Evolutionary conservation across 371 early-diverging fungal species (phyloP).

Genomic region (Mucor sp.): DNA sequence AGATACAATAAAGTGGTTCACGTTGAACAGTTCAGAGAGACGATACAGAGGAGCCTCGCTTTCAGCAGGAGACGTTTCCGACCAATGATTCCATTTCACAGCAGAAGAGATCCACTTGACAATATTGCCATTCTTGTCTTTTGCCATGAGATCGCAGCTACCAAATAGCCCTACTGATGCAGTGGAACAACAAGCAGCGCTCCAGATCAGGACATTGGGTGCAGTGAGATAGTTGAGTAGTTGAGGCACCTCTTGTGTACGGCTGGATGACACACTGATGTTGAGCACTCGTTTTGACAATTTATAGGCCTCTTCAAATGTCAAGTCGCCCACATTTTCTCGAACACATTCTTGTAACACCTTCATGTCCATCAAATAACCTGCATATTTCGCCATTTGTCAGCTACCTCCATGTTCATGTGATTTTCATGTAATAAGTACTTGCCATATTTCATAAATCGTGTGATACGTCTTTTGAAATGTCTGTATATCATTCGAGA

Average conservation of each 20-base stretch:
- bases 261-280: conserved; percentile 69
- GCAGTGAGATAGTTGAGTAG: conserved; percentile 74
- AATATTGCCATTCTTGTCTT: conserved; percentile 66
- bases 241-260: conserved; percentile 72
- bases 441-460: conserved; percentile 67
- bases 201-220: conserved; percentile 78
- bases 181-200: conserved; percentile 72
- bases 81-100: conserved; percentile 58
- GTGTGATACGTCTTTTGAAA: conserved; percentile 59
- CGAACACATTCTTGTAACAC: conserved; percentile 70
- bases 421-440: not conserved
- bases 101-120: conserved; percentile 66
- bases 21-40: conserved; percentile 74
- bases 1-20: conserved; percentile 78
- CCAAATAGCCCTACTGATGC: conserved; percentile 66
- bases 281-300: conserved; percentile 69
- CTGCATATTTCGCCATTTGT: conserved; percentile 23
- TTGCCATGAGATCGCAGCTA: conserved; percentile 64
- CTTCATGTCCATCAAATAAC: conserved; percentile 71
- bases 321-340: conserved; percentile 70
- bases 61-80: conserved; percentile 50
- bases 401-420: not conserved
- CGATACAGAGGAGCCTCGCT: conserved; percentile 67
- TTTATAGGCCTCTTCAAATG: conserved; percentile 74
- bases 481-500: conserved; percentile 27